Percentiles rank a stretch among this genome's conserved stretches.
These are phyloP conservation scores for Apiospora malaysiana DNA, from an alignment of 2,329 filamentous ascomycete genomes.

Conservation along the genomic window DNA sequence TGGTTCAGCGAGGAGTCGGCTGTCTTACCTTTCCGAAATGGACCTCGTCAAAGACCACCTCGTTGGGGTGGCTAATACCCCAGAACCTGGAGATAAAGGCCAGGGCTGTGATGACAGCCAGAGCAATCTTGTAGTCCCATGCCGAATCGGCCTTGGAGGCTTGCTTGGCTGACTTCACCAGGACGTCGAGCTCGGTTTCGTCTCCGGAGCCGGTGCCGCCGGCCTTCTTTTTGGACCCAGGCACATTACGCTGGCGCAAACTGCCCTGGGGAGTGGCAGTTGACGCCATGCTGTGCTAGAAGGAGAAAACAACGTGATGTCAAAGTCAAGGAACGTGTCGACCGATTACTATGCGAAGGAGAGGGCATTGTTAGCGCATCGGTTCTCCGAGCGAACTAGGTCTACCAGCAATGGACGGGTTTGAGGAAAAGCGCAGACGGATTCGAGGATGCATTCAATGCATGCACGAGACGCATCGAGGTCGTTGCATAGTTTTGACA, in stretches of 20 bases:
- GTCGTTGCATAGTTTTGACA: background rate
- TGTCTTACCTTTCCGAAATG: slow-evolving; percentile 94
- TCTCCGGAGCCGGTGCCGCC: slow-evolving; percentile 30
- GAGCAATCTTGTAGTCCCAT: slow-evolving; percentile 82
- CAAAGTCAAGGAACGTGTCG: slow-evolving; percentile 9
- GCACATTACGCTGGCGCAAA: slow-evolving; percentile 64
- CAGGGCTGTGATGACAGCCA: slow-evolving; percentile 77
- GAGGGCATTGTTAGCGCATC: background rate
- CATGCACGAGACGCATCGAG: slow-evolving; percentile 15
- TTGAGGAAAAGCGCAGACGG: background rate
- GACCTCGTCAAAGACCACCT: slow-evolving; percentile 98
- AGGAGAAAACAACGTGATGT: slow-evolving; percentile 17
- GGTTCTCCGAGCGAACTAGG: background rate
- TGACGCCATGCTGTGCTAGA: slow-evolving; percentile 24
- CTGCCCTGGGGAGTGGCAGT: slow-evolving; percentile 53
- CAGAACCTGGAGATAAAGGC: slow-evolving; percentile 95
- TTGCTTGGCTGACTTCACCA: slow-evolving; percentile 49
- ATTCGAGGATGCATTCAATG: slow-evolving; percentile 7
- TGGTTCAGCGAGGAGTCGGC: slow-evolving; percentile 7
- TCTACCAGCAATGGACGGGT: background rate
- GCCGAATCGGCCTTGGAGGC: slow-evolving; percentile 59
- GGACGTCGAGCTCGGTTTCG: slow-evolving; percentile 58
- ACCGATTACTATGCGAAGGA: background rate
- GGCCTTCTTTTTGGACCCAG: slow-evolving; percentile 57
- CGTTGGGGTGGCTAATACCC: slow-evolving; percentile 92